Conservation (phyloP, 306 rosid genomes). For the Cucumis cinereus region DNA sequence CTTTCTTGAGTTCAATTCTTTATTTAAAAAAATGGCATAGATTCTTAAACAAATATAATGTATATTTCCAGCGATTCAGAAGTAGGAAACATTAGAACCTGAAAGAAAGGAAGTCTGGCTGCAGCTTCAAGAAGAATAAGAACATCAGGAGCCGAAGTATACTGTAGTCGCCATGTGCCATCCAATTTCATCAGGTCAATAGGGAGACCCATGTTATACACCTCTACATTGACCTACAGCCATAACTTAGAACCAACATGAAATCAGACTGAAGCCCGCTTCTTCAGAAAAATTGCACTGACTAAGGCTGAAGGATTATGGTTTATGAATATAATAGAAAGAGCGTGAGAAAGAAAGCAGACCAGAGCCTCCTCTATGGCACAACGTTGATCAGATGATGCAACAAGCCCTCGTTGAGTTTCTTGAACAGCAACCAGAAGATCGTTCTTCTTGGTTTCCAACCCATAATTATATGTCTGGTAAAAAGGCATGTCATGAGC, state of each 20-base stretch:
- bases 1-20: no score
- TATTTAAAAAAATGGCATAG: background rate
- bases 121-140: slow-evolving; percentile 82
- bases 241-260: background rate
- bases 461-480: slow-evolving; percentile 33
- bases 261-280: background rate
- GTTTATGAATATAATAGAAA: background rate
- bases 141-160: slow-evolving; percentile 88
- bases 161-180: slow-evolving; percentile 92
- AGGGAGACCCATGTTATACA: slow-evolving; percentile 36
- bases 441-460: slow-evolving; percentile 51
- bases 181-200: slow-evolving; percentile 47
- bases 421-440: slow-evolving; percentile 59
- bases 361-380: slow-evolving; percentile 77
- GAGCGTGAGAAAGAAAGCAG: background rate
- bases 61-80: background rate
- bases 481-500: background rate
- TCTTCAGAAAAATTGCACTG: background rate
- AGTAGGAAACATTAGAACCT: slow-evolving; percentile 25
- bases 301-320: background rate
- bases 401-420: slow-evolving; percentile 61
- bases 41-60: background rate
- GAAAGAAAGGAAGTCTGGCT: slow-evolving; percentile 71
- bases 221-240: slow-evolving; percentile 62
- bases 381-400: slow-evolving; percentile 71